Evolutionary conservation across 768 basidiomycete genomes (phyloP), one percentile per base, ranked within the genome.

Genomic region (Roridomyces roridus): DNA sequence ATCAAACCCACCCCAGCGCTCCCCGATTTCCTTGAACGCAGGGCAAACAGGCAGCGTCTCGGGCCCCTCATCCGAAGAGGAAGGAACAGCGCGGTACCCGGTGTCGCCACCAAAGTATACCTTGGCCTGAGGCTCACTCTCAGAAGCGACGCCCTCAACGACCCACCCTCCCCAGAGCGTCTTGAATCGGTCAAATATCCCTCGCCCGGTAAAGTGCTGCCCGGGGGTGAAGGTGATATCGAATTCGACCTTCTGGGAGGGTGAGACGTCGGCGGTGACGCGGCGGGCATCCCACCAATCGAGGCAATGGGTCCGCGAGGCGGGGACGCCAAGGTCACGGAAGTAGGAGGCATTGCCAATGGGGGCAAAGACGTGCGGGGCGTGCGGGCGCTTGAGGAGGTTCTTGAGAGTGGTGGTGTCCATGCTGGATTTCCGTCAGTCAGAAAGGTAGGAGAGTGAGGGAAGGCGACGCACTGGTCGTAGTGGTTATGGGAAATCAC

Each of bases 31-130:
- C 65, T 80, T 79, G 70, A 93, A 93, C 5, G 81, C 89, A 6
- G 90, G 91, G 67, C 90, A 92, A 10, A 77, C 70, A 1, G 87
- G 82, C 2, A 82, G 75, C n/a, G 71, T 69, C 2, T 81, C 61
- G 49, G 51, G 52, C 5, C 53, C 76, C 68, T 79, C 84, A 60
- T 77, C 80, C 68, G 82, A 75, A 0, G 77, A 80, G 57, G 72
- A 74, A 43, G 57, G 57, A 15, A 85, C 84, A 0, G 78, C 60
- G 21, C 82, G 72, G 66, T 85, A 84, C 10, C 83, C 88, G 1
- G 88, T 92, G 68, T 90, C 89, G 12, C 90, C 90, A 6, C 75
- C 87, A 67, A 91, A 91, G 65, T 74, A 87, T 15, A 84, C 70
- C 48, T 82, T 83, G 3, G 67, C 68, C 31, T 34, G 31, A 1